These are phyloP conservation scores for Cutaneotrichosporon mucoides DNA, from an alignment of 1,284 basidiomycete species.

Conservation along the genomic window DNA sequence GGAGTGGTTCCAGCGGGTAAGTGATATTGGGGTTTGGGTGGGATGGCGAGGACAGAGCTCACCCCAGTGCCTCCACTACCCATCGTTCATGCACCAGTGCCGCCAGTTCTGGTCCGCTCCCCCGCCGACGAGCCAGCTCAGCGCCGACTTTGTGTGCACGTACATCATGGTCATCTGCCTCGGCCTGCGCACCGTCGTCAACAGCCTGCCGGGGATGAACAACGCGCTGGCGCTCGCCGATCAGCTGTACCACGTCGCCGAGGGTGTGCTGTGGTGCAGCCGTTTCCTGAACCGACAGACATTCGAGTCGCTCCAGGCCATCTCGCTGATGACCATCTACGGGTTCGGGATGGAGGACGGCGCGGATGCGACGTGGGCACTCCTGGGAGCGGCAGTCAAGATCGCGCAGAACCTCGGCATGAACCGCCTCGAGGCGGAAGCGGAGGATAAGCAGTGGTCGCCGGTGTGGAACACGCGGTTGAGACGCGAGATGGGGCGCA, in stretches of 20 bases:
- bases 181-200: slow-evolving; percentile 7
- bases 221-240: slow-evolving; percentile 13
- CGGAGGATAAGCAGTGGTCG: slow-evolving; percentile 14
- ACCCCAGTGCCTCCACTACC: slow-evolving; percentile 19
- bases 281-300: slow-evolving; percentile 19
- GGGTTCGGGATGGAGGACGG: slow-evolving; percentile 18
- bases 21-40: too few species aligned
- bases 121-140: not conserved
- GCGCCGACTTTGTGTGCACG: slow-evolving; percentile 15
- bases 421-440: slow-evolving; percentile 24
- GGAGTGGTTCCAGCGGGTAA: slow-evolving; percentile 22
- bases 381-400: slow-evolving; percentile 22
- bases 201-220: slow-evolving; percentile 7
- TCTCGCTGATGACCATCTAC: slow-evolving; percentile 19
- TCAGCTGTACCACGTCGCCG: slow-evolving; percentile 16
- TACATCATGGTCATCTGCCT: slow-evolving; percentile 23
- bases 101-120: slow-evolving; percentile 11
- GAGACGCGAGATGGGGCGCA: slow-evolving; percentile 20
- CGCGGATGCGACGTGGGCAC: slow-evolving; percentile 18
- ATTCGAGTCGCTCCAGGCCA: slow-evolving; percentile 21
- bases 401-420: slow-evolving; percentile 27
- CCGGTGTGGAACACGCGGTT: slow-evolving; percentile 16
- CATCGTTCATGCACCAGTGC: slow-evolving; percentile 17
- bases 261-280: slow-evolving; percentile 21
- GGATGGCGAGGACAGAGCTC: too few species aligned